phyloP scores from a whole-genome alignment of 1,284 basidiomycete genomes.

The Paramarasmius palmivorus region DNA sequence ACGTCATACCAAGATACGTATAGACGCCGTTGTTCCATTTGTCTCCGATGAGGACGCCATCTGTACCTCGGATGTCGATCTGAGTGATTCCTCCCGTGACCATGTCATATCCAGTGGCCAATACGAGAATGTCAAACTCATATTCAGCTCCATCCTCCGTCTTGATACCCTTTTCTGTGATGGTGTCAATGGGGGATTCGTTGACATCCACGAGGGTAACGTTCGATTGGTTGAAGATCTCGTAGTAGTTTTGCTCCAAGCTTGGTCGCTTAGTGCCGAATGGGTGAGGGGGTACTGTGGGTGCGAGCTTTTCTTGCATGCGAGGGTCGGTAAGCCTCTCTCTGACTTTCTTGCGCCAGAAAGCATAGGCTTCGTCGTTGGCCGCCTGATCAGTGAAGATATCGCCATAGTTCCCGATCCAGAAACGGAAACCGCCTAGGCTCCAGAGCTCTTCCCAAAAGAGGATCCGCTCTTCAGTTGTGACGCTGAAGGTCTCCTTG shows the following conservation, averaged over 20 bases:
- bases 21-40: slow-evolving; percentile 24
- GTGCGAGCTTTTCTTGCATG: slow-evolving; percentile 26
- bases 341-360: slow-evolving; percentile 26
- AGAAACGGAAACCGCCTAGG: slow-evolving; percentile 24
- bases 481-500: slow-evolving; percentile 13
- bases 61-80: slow-evolving; percentile 23
- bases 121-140: slow-evolving; percentile 23
- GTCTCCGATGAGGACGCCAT: slow-evolving; percentile 21
- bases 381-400: slow-evolving; percentile 19
- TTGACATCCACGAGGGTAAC: slow-evolving; percentile 25
- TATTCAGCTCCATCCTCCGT: slow-evolving; percentile 23
- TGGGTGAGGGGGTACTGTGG: slow-evolving; percentile 23
- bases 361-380: slow-evolving; percentile 23
- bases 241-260: slow-evolving; percentile 25
- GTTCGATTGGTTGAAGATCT: slow-evolving; percentile 26
- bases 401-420: slow-evolving; percentile 20
- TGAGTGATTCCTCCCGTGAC: slow-evolving; percentile 25
- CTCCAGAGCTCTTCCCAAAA: slow-evolving; percentile 23
- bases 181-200: slow-evolving; percentile 22
- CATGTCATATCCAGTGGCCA: slow-evolving; percentile 28
- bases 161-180: slow-evolving; percentile 22
- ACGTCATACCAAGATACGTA: slow-evolving; percentile 24
- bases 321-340: slow-evolving; percentile 21
- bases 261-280: slow-evolving; percentile 24
- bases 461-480: slow-evolving; percentile 22